Base-by-base conservation (phyloP, 495 filamentous ascomycete species). In the Annulohypoxylon moriforme region DNA sequence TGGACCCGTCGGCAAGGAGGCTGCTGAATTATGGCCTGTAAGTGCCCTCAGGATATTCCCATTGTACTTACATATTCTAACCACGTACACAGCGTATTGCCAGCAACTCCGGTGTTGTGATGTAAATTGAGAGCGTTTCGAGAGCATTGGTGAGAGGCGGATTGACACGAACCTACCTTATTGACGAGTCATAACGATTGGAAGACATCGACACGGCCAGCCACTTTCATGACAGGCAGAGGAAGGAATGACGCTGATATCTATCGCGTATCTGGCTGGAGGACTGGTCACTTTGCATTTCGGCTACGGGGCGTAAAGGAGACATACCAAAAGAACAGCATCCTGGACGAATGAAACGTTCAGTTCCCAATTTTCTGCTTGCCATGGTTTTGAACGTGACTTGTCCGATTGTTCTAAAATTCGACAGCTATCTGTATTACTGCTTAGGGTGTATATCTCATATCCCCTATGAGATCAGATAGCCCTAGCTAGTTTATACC, bases 31-130 rank as follows among this genome's bases (percentile, higher is more conserved):
- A 80, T 99, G 96, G 96, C 96, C 96, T 83, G 92, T 95, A 87
- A 84, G 91, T 85, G 66, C n/a, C 24, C 9, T 50, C 14, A 29
- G 3, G 22, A 16, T 8, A 24, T 2, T 4, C 0, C 2, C 8
- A n/a, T 44, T 16, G 16, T 1, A 25, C 2, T 31, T 16, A 27
- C 13, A 29, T 22, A 36, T 63, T 50, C 64, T 42, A 38, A 49
- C 36, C 11, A 3, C 7, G 7, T 9, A 10, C 18, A 55, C 64
- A 94, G 92, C 96, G 96, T 97, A 99, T 98, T 85, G 96, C 96
- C 81, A 94, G 91, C 89, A 99, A 98, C 90, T 96, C 96, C 67
- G 96, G 96, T 89, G 96, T 99, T 76, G 96, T 98, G 81, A 99
- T 99, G 95, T 99, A 92, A 97, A 83, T 68, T 75, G 49, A 66